A percentile compares a stretch with the other conserved stretches of the same genome.
Evolutionary conservation across 768 basidiomycete genomes (phyloP).

Genomic region (Collybia sordida): DNA sequence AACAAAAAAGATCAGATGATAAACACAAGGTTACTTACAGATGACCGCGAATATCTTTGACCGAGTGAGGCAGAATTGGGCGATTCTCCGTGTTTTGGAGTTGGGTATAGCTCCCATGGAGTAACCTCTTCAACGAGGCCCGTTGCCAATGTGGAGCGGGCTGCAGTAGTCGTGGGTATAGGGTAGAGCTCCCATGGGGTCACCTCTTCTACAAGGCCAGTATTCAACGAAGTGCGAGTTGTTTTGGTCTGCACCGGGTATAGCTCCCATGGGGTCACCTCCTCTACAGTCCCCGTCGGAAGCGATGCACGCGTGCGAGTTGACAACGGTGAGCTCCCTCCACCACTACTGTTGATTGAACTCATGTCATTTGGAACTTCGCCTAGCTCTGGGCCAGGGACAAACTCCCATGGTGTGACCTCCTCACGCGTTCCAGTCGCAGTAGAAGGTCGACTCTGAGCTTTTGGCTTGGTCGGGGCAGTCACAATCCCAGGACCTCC

Average conservation of each 20-base stretch:
- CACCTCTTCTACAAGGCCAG: slow-evolving; percentile 26
- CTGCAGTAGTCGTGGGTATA: slow-evolving; percentile 11
- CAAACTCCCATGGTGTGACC: slow-evolving; percentile 35
- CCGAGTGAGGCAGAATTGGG: neutral
- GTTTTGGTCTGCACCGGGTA: slow-evolving; percentile 8
- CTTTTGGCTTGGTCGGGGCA: slow-evolving; percentile 8
- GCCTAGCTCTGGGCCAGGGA: slow-evolving; percentile 14
- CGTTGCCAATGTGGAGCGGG: slow-evolving; percentile 20
- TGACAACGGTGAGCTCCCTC: slow-evolving; percentile 10
- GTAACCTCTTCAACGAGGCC: slow-evolving; percentile 27
- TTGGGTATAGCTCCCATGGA: slow-evolving; percentile 32
- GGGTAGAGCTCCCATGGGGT: slow-evolving; percentile 29
- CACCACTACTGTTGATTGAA: slow-evolving; percentile 4
- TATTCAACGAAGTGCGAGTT: slow-evolving; percentile 11
- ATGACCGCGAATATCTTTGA: slow-evolving; percentile 13
- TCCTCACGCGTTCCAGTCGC: slow-evolving; percentile 24
- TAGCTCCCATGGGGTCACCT: slow-evolving; percentile 24
- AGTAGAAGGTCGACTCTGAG: slow-evolving; percentile 22
- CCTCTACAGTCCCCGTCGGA: slow-evolving; percentile 16
- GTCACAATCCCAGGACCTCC: neutral
- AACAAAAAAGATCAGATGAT: slow-evolving; percentile 6
- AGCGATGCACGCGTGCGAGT: slow-evolving; percentile 9
- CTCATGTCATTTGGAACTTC: neutral
- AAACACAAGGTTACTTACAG: slow-evolving; percentile 17
- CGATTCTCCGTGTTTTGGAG: slow-evolving; percentile 5